Evolutionary conservation across 139 green algal genomes (phyloP).

Genomic region (Coccomyxa sp.): DNA sequence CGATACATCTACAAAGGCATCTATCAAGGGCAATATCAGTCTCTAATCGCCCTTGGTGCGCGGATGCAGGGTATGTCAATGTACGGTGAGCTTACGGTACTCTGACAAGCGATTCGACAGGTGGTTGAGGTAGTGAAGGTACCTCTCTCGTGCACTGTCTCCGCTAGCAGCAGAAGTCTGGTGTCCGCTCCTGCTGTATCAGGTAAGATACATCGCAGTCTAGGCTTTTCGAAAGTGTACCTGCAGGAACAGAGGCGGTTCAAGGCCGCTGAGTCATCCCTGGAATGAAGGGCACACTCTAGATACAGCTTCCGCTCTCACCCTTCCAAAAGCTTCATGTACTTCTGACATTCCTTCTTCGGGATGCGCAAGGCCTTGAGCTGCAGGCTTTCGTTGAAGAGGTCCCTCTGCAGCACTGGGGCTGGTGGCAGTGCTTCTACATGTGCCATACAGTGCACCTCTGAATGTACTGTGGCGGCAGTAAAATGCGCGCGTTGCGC

Average conservation of each 20-base stretch:
- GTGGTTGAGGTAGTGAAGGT: no score
- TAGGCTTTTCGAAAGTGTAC: slow-evolving; percentile 61
- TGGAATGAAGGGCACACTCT: no score
- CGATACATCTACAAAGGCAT: no score
- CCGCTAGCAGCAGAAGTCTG: slow-evolving; percentile 66
- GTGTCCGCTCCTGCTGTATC: slow-evolving; percentile 27
- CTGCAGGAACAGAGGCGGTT: slow-evolving; percentile 25
- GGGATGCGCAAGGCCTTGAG: slow-evolving; percentile 57
- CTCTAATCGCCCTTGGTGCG: no score
- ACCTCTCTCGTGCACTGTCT: slow-evolving; percentile 30
- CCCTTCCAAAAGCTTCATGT: slow-evolving; percentile 49
- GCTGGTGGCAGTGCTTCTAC: neutral
- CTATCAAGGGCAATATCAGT: no score
- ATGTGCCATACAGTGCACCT: neutral
- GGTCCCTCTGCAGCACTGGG: slow-evolving; percentile 24
- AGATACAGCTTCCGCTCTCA: neutral
- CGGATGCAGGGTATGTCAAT: no score
- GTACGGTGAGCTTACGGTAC: no score
- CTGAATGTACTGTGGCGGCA: no score
- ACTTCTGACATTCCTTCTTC: slow-evolving; percentile 40
- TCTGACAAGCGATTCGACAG: no score
- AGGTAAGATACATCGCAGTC: slow-evolving; percentile 53
- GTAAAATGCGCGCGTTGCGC: no score
- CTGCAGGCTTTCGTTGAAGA: slow-evolving; percentile 36
- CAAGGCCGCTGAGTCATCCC: no score